Base-by-base conservation (phyloP, 2,329 filamentous ascomycete species). In the Ophiocordyceps camponoti-saundersi region DNA sequence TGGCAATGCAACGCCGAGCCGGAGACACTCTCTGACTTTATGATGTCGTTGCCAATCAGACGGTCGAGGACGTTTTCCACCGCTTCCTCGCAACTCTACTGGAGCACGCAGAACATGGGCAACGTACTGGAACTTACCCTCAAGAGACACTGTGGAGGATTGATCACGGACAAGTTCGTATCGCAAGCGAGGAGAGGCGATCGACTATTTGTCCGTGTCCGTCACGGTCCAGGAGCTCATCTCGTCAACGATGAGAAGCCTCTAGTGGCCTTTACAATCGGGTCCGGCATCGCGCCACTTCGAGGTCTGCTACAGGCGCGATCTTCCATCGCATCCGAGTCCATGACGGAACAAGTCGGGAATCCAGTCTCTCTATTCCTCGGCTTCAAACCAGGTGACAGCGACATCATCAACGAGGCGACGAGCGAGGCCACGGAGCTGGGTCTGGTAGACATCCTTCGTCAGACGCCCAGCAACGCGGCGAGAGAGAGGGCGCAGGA, bases 81-180 rank as follows among this genome's bases (percentile, higher is more conserved):
- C 16, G 46, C 46, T n/a, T 47, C 46, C 2, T 47, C 46, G 6
- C 41, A 47, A 21, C 41, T 47, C n/a, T 47, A 47, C 42, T 47
- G 46, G 46, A 43, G n/a, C 16, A 40, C 32, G 5, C 46, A 40
- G 29, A 44, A 44, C 46, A 47, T 47, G 46, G 41, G 42, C 32
- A 47, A 47, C 32, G 46, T 47, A 3, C 32, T 47, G 32, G 46
- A 47, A 42, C 41, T 47, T 2, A 44, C 41, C 13, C 40, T 47
- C 20, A 42, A 47, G 42, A 47, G 21, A 12, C 46, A 44, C 21
- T 3, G 15, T 3, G 46, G 46, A 6, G 46, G 46, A 1, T 42
- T 47, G 22, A 29, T 47, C 15, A 47, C 46, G 30, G 46, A 47
- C 15, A 29, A 29, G 10, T 47, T 44, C n/a, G 21, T 44, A 7